A percentile compares a stretch with the other conserved stretches of the same genome.
Evolutionary conservation across 1,284 basidiomycete genomes (phyloP).

Genomic region (Taiwanofungus camphoratus): DNA sequence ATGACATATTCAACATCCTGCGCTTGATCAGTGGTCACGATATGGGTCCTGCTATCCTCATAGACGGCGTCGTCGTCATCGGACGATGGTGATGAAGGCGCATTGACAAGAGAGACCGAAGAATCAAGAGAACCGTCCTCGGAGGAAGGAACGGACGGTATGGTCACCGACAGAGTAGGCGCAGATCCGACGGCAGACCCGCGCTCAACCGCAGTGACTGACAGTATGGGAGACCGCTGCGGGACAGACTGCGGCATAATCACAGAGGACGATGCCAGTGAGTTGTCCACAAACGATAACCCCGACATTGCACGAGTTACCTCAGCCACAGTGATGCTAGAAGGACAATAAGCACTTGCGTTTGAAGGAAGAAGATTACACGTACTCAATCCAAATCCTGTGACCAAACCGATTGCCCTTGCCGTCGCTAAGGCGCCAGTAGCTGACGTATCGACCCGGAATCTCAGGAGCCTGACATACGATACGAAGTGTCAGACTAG

Average conservation of each 20-base stretch:
- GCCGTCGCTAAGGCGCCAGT: slow-evolving; percentile 66
- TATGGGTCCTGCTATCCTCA: slow-evolving; percentile 51
- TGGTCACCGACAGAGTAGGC: slow-evolving; percentile 23
- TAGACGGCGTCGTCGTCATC: slow-evolving; percentile 44
- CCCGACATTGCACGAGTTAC: slow-evolving; percentile 32
- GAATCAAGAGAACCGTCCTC: slow-evolving; percentile 48
- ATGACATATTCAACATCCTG: slow-evolving; percentile 59
- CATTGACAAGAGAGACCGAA: slow-evolving; percentile 58
- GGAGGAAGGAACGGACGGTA: slow-evolving; percentile 33
- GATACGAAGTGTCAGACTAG: neutral
- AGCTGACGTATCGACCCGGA: slow-evolving; percentile 66
- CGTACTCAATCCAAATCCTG: slow-evolving; percentile 71
- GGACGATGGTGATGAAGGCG: slow-evolving; percentile 39
- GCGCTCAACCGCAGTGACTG: slow-evolving; percentile 16
- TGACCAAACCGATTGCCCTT: slow-evolving; percentile 61
- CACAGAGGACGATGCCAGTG: slow-evolving; percentile 60
- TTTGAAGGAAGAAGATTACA: slow-evolving; percentile 17
- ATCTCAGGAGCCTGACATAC: slow-evolving; percentile 57
- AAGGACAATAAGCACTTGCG: slow-evolving; percentile 11
- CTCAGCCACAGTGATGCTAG: slow-evolving; percentile 64
- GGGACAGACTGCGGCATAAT: slow-evolving; percentile 53
- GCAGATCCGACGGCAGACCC: slow-evolving; percentile 16
- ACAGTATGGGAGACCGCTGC: slow-evolving; percentile 14
- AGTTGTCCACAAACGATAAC: slow-evolving; percentile 35
- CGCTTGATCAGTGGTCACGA: slow-evolving; percentile 25